Evolutionary conservation across 2,329 filamentous ascomycete species (phyloP).

Genomic region (Aureobasidium sp.): DNA sequence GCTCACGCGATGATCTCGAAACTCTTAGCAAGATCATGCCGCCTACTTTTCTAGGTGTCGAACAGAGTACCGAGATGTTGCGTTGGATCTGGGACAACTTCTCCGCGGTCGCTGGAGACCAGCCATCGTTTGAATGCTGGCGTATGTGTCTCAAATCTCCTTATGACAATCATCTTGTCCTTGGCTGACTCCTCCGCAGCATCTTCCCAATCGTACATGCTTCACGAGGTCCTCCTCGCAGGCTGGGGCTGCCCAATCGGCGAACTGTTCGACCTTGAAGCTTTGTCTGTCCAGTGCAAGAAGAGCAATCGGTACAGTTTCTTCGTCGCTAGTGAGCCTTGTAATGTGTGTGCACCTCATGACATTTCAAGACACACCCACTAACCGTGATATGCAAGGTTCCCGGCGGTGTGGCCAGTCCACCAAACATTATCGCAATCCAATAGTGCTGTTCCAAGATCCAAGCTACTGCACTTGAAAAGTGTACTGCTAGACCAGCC

Average conservation of each 20-base stretch:
- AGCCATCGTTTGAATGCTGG: slow-evolving; percentile 32
- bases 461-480: too few relatives aligned
- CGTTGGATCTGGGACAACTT: slow-evolving; percentile 33
- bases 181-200: slow-evolving; percentile 14
- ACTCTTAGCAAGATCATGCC: slow-evolving; percentile 30
- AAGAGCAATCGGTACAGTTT: slow-evolving; percentile 35
- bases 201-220: slow-evolving; percentile 26
- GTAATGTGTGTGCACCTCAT: slow-evolving; percentile 30
- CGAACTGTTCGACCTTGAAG: slow-evolving; percentile 43
- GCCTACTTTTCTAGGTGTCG: slow-evolving; percentile 40
- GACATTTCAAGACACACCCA: background rate
- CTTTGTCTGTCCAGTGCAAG: slow-evolving; percentile 33
- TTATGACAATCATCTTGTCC: background rate
- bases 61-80: slow-evolving; percentile 38
- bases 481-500: background rate
- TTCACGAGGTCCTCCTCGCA: slow-evolving; percentile 41
- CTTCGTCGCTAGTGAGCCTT: slow-evolving; percentile 41
- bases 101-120: slow-evolving; percentile 29
- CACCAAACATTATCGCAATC: slow-evolving; percentile 31
- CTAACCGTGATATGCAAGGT: slow-evolving; percentile 15
- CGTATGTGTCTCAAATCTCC: slow-evolving; percentile 15
- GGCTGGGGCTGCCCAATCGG: slow-evolving; percentile 45
- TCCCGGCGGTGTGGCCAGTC: slow-evolving; percentile 29
- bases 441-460: too few relatives aligned
- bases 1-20: slow-evolving; percentile 31